Evolutionary conservation across 1,284 basidiomycete species (phyloP), one percentile per base, ranked within the genome.

Genomic region (Bjerkandera adusta): DNA sequence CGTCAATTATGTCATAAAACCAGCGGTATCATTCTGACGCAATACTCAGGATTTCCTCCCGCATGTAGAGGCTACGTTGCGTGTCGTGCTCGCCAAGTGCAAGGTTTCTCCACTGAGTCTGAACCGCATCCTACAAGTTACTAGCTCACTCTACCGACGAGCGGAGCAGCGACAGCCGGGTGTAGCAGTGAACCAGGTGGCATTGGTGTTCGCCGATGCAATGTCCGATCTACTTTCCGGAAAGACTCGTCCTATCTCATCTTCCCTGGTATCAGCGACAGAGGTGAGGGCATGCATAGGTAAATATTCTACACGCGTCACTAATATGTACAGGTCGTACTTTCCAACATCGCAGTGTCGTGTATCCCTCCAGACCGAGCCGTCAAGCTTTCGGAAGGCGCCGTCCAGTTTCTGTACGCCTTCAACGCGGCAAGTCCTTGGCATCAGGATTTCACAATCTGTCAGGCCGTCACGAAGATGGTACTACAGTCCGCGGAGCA

Each of bases 21-120:
- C n/a, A 24, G 43, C 27, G 29, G 12, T 5, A 15, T 21, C 36
- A 7, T 33, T 13, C 21, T 43, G 4, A 34, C 21, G 35, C 26
- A 41, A 32, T 10, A 15, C 43, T 0, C 48, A 89, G 85, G 83
- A 83, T 33, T 60, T 88, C 38, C 59, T 87, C 5, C 52, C 66
- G 2, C 76, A 74, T 52, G 57, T 75, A n/a, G 83, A 85, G 51
- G 77, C 73, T 3, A 66, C 81, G 10, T 61, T 88, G 15, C 70
- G 83, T 36, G 69, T 74, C 2, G 62, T 72, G 6, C 57, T 85
- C 36, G 69, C 68, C 21, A 73, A 81, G 46, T 73, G 79, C 39
- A 62, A 70, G 45, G 69, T 86, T 13, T 67, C 68, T 8, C 61
- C 65, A 10, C 57, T 64, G 18, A 70, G 70, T 45, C 59, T 88